These are phyloP conservation scores for Curvularia eragrostidis DNA, from an alignment of 2,329 filamentous ascomycete species.

Conservation along the genomic window DNA sequence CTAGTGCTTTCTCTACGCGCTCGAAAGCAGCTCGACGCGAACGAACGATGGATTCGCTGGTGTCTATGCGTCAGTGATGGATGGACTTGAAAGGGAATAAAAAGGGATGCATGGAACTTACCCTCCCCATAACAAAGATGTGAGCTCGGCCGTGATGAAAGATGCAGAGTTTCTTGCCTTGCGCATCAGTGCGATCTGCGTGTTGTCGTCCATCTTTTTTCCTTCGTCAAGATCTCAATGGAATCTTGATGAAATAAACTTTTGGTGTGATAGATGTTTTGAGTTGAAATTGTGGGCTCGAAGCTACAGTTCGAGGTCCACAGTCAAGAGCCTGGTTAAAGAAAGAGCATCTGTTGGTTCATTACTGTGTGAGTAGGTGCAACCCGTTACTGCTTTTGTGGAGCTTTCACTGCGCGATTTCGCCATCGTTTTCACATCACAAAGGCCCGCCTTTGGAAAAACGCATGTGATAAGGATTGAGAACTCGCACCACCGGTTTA, in stretches of 20 bases:
- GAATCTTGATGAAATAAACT: background rate
- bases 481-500: background rate
- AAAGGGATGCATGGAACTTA: background rate
- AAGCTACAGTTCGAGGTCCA: too few species aligned
- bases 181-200: slow-evolving; percentile 17
- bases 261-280: background rate
- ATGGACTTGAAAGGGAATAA: background rate
- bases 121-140: slow-evolving; percentile 8
- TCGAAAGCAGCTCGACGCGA: slow-evolving; percentile 25
- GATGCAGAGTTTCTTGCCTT: slow-evolving; percentile 17
- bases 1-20: slow-evolving; percentile 23
- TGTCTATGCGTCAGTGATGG: background rate
- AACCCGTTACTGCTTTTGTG: too few species aligned
- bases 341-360: background rate
- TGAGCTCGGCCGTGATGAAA: slow-evolving; percentile 15
- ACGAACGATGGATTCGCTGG: slow-evolving; percentile 15
- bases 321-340: background rate
- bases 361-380: background rate
- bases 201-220: slow-evolving; percentile 8
- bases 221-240: too few species aligned
- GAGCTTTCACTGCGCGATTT: too few species aligned
- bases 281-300: background rate
- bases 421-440: too few species aligned
- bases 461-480: background rate
- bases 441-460: background rate